Percentiles rank a stretch among this genome's conserved stretches.
These are phyloP conservation scores for Nosema muscidifuracis DNA, from an alignment of 371 early-diverging fungal species.

Conservation along the genomic window DNA sequence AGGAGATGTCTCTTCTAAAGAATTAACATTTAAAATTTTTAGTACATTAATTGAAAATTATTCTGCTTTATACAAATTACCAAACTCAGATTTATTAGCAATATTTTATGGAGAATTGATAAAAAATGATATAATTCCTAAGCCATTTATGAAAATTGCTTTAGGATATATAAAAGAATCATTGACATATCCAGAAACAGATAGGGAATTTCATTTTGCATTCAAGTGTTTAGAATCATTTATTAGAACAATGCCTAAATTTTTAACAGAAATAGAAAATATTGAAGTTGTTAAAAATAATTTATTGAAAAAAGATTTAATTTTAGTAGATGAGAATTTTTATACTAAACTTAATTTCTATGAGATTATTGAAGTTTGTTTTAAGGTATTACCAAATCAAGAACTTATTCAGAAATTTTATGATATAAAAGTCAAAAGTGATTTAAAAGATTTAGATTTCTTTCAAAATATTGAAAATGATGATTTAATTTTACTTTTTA, in stretches of 20 bases:
- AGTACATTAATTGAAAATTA: constrained; percentile 48
- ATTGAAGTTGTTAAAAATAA: constrained; percentile 36
- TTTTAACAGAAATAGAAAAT: constrained; percentile 43
- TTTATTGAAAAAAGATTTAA: constrained; percentile 47
- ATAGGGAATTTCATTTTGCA: constrained; percentile 53
- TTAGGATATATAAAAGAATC: constrained; percentile 42
- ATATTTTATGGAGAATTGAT: constrained; percentile 54
- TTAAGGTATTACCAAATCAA: no score
- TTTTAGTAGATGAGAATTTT: constrained; percentile 41
- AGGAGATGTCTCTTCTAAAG: constrained; percentile 22
- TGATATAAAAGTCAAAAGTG: neutral
- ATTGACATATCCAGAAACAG: constrained; percentile 38
- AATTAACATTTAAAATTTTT: constrained; percentile 50
- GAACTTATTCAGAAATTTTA: neutral
- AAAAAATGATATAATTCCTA: constrained; percentile 40
- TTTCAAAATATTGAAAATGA: neutral
- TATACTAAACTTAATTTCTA: constrained; percentile 12
- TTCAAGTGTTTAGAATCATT: constrained; percentile 46
- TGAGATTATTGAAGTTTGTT: constrained; percentile 8
- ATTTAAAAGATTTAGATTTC: neutral
- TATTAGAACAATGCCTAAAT: constrained; percentile 13
- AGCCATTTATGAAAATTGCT: constrained; percentile 34
- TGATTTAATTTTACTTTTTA: neutral
- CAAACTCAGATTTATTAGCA: constrained; percentile 40
- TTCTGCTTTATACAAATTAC: constrained; percentile 33